Base-by-base conservation (phyloP, 768 basidiomycete species). In the Pulveroboletus sp. region DNA sequence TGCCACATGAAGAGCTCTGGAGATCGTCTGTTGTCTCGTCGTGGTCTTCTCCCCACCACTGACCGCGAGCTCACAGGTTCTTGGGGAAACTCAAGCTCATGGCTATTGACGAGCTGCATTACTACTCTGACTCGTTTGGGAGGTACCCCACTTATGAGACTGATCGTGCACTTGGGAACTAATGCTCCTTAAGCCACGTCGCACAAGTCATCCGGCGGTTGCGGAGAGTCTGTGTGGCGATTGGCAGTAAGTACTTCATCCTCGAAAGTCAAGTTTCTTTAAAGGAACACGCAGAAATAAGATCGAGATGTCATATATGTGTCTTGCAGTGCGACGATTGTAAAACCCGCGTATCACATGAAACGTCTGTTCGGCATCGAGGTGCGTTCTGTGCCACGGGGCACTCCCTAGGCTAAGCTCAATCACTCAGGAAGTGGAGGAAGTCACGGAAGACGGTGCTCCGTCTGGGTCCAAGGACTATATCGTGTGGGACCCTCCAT, bases 261-360 rank as follows among this genome's bases (percentile, higher is more conserved):
- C 3, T 15, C 17, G 18, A 41, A 30, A 36, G 27, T 21, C 31
- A 1, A 14, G 13, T 46, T 10, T 28, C 1, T 60, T 36, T 50
- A 15, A 50, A 37, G 18, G 39, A 33, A 39, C 35, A 15, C 9
- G 32, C 11, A 27, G n/a, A 28, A 14, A 14, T 48, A 64, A 68
- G 89, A 90, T 59, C 66, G 68, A 42, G 70, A 69, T 0, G 61
- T 77, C 3, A 76, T 71, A 15, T 92, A 89, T 60, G 79, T 94
- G 6, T 92, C 90, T 11, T 94, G 92, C 61, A 92, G 88, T 53
- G 92, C 92, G 32, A 95, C 92, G 0, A 84, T 95, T 39, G 73
- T 82, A 6, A 86, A 89, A 53, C 89, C 92, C 6, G 67, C 69
- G 33, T 68, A 77, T 47, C 87, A 93, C 57, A 93, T 94, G 89